Evolutionary conservation across 108 stramenopile genomes (phyloP), one percentile per base, ranked within the genome.

Genomic region (Skeletonema menzelii): DNA sequence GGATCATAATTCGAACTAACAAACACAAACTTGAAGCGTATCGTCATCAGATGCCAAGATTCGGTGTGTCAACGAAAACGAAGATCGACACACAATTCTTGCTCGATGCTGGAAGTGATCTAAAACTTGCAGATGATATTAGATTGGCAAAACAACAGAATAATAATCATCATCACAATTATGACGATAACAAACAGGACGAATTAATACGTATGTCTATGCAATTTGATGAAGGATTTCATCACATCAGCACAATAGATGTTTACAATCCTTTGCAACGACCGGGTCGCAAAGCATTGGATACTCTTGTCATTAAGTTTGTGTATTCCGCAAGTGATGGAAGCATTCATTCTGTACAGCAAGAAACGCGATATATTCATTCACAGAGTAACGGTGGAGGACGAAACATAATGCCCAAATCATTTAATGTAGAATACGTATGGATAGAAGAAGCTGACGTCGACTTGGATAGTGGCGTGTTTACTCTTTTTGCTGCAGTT

Each of bases 401-500:
- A 11, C 27, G 31, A 14, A 14, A 7, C 12, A 34, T 8, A 14
- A 65, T 60, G 58, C 67, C 62, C 22, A 65, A 63, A 13, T 59
- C 67, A 3, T 80, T 80, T 56, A 38, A 27, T 24, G 63, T 80
- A 5, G 79, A 80, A 56, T 80, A 80, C 44, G 56, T 64, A 7
- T 80, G 72, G 79, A 63, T 73, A 58, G 72, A 80, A 22, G 72
- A 80, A 59, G 79, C 72, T 3, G 79, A 80, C 67, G 79, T 80
- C 17, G 72, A 80, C 63, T 17, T 73, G 7, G 42, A 47, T n/a
- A 37, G 67, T n/a, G 79, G 79, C 0, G 32, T 80, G 7, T 12
- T 73, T 56, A 42, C 42, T 3, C 32, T 80, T 28, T 73, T 80
- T 40, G 34, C 56, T 40, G 27, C 28, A 26, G 72, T 80, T 19